phyloP scores from a whole-genome alignment of 352 stramenopile genomes.

The Globisporangium paddicum region DNA sequence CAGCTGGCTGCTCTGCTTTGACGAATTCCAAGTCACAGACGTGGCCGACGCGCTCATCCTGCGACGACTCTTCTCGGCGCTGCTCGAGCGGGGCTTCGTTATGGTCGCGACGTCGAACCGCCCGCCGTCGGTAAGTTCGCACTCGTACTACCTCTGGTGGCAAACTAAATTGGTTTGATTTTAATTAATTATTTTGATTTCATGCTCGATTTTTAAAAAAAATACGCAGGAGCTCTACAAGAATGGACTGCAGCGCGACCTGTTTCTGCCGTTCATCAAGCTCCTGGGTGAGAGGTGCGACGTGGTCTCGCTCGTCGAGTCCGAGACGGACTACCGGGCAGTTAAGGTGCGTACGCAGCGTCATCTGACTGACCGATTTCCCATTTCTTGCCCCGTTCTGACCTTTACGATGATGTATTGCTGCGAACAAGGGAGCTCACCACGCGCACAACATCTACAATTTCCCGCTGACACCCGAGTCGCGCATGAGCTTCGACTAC shows the following conservation, averaged over 20 bases:
- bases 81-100: constrained; percentile 91
- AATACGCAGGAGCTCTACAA: constrained; percentile 89
- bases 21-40: constrained; percentile 98
- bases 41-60: constrained; percentile 97
- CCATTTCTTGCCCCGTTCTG: not conserved
- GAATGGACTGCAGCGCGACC: constrained; percentile 93
- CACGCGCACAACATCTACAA: constrained; percentile 76
- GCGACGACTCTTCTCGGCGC: constrained; percentile 86
- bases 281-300: constrained; percentile 87
- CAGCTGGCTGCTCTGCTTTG: constrained; percentile 94
- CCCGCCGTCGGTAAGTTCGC: constrained; percentile 44
- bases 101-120: constrained; percentile 97
- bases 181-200: too few relatives aligned
- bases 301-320: constrained; percentile 72
- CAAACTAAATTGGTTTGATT: too few relatives aligned
- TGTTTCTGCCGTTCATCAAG: constrained; percentile 97
- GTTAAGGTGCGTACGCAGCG: constrained; percentile 30
- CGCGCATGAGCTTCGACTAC: constrained; percentile 54
- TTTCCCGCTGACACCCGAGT: constrained; percentile 39
- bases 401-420: not conserved
- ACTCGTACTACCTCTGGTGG: not conserved
- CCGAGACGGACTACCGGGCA: constrained; percentile 78
- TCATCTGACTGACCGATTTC: too few relatives aligned
- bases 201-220: too few relatives aligned
- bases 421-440: constrained; percentile 19